Conservation (phyloP, 345 rosid genomes). For the Melaleuca quinquenervia region DNA sequence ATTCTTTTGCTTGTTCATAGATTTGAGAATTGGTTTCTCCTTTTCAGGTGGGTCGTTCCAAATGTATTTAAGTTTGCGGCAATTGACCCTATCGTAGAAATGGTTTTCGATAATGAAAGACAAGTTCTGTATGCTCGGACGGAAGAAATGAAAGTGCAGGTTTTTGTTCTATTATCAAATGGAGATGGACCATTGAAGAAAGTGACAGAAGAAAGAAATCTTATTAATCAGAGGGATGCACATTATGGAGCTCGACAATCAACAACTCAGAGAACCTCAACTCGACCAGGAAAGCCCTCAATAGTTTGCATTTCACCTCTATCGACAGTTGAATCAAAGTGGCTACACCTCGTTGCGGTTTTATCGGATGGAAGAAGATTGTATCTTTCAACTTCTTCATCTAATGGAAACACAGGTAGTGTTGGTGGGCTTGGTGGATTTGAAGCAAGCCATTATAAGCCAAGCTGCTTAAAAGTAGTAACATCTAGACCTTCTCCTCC, state of each 20-base stretch:
- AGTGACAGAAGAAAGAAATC: slow-evolving; percentile 88
- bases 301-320: slow-evolving; percentile 80
- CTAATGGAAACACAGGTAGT: slow-evolving; percentile 45
- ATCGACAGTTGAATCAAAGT: slow-evolving; percentile 83
- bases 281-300: slow-evolving; percentile 63
- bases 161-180: slow-evolving; percentile 54
- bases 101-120: slow-evolving; percentile 92
- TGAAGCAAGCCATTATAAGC: slow-evolving; percentile 38
- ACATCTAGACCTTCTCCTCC: slow-evolving; percentile 94
- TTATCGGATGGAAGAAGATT: slow-evolving; percentile 96
- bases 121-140: slow-evolving; percentile 84
- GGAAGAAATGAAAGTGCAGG: slow-evolving; percentile 96
- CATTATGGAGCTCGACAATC: slow-evolving; percentile 65
- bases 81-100: slow-evolving; percentile 80
- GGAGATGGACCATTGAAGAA: slow-evolving; percentile 83
- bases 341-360: slow-evolving; percentile 83
- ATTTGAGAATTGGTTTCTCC: neutral
- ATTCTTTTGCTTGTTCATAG: neutral
- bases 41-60: slow-evolving; percentile 93
- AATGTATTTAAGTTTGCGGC: slow-evolving; percentile 92
- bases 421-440: slow-evolving; percentile 66
- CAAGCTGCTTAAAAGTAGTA: slow-evolving; percentile 87
- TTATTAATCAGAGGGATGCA: slow-evolving; percentile 68
- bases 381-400: slow-evolving; percentile 80
- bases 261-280: slow-evolving; percentile 38